Evolutionary conservation across 768 basidiomycete species (phyloP), one percentile per base, ranked within the genome.

Genomic region (Dentipellis sp.): DNA sequence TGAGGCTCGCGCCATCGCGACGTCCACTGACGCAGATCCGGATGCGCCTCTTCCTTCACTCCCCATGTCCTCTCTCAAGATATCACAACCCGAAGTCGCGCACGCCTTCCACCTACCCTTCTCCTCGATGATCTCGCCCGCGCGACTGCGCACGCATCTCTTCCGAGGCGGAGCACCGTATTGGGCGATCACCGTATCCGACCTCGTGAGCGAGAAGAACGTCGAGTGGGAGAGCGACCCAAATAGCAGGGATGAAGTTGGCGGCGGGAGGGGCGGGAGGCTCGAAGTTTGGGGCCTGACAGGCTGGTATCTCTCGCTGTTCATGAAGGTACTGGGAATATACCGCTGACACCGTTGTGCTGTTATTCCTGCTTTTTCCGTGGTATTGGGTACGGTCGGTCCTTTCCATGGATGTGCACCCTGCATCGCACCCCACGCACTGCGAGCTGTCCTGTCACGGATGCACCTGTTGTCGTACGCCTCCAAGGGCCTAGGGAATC

Each of bases 231-330:
- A 64, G 45, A 70, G 63, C 51, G 70, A 74, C 59, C 65, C 66
- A 53, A 64, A 64, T 40, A 65, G 69, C 39, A 66, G 69, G 52
- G 74, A 75, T 52, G 74, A 78, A 58, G 68, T 76, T 45, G 75
- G 75, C 12, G 66, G 68, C 17, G 76, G 73, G 29, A 68, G 66
- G 40, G 69, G 72, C 49, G 78, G 75, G 10, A 72, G 72, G 56
- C 67, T 89, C 14, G 86, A 91, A 64, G 80, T 90, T 23, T 91
- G 89, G 87, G 88, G 90, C 0, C 69, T 91, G 64, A 90, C 90
- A 19, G 90, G 88, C 37, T 91, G 88, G 87, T 91, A 89, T 71
- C 72, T 89, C 53, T 78, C 76, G 48, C 62, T 79, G 50, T 69
- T 90, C 62, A 80, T 88, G 80, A 77, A 73, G 59, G 71, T 69